A percentile compares a stretch with the other conserved stretches of the same genome.
phyloP scores from a whole-genome alignment of 1,284 basidiomycete genomes.

The Ceratobasidium sp. region DNA sequence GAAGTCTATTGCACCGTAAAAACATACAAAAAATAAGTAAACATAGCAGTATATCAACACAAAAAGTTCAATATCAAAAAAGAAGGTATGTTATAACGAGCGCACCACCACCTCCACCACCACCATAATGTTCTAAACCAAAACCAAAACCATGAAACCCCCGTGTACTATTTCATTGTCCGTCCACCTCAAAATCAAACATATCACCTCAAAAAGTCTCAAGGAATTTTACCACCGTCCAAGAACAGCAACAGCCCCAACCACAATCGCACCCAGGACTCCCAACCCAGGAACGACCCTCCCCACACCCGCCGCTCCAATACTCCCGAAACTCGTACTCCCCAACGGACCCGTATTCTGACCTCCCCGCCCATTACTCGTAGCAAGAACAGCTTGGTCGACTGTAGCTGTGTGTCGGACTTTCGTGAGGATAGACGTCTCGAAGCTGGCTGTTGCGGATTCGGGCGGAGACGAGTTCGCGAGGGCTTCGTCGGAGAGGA shows the following conservation, averaged over 20 bases:
- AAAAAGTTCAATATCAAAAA: not conserved
- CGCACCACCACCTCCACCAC: not conserved
- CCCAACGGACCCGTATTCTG: not conserved
- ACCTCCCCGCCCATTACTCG: constrained; percentile 56
- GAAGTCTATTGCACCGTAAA: constrained; percentile 3
- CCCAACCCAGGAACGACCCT: constrained; percentile 5
- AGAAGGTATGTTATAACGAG: constrained; percentile 25
- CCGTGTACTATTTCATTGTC: constrained; percentile 22
- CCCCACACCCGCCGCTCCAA: not conserved
- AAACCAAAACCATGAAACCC: not conserved
- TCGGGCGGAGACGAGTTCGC: constrained; percentile 4
- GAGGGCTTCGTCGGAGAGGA: constrained; percentile 55
- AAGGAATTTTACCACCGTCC: not conserved
- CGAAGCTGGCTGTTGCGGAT: constrained; percentile 22
- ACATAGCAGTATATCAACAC: not conserved
- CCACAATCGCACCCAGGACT: too few relatives aligned
- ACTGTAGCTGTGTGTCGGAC: constrained; percentile 43
- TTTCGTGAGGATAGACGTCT: constrained; percentile 42
- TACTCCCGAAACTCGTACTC: constrained; percentile 22
- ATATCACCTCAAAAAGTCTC: not conserved
- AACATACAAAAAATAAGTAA: constrained; percentile 6
- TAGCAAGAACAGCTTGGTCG: constrained; percentile 54
- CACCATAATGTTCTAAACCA: constrained; percentile 8
- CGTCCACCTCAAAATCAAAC: not conserved
- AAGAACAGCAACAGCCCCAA: not conserved